These are phyloP conservation scores for Euphorbia tirucalli DNA, from an alignment of 345 rosid genomes.

Conservation along the genomic window DNA sequence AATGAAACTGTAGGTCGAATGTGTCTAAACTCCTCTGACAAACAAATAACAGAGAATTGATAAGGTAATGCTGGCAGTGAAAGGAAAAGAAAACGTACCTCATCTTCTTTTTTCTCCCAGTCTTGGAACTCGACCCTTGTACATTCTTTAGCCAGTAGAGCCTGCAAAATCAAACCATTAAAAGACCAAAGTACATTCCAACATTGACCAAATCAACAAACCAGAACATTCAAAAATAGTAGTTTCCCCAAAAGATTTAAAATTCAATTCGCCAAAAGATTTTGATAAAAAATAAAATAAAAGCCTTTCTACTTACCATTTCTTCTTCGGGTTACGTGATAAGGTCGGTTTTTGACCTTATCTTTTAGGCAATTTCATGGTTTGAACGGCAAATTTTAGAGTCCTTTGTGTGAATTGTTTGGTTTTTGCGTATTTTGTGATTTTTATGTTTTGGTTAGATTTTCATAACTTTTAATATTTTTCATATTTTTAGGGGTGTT, in stretches of 20 bases:
- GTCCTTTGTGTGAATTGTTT: too few species aligned
- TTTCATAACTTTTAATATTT: too few species aligned
- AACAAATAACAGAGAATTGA: constrained; percentile 2
- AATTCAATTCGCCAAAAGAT: too few species aligned
- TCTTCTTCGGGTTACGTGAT: constrained; percentile 99
- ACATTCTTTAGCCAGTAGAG: constrained; percentile 75
- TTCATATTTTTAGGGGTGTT: too few species aligned
- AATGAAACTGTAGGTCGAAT: too few species aligned
- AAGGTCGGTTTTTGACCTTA: too few species aligned
- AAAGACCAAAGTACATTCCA: constrained; percentile 4
- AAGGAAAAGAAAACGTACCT: constrained; percentile 39
- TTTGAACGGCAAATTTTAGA: too few species aligned
- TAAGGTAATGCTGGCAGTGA: background rate
- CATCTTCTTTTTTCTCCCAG: constrained; percentile 98
- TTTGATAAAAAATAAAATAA: background rate
- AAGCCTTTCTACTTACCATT: constrained; percentile 45
- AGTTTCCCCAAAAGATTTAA: too few species aligned
- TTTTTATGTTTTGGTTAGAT: too few species aligned
- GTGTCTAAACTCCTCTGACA: constrained; percentile 13
- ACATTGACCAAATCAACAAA: constrained; percentile 4
- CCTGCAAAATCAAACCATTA: constrained; percentile 42
- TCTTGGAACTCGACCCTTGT: constrained; percentile 94
- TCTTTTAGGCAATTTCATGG: too few species aligned
- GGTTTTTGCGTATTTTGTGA: too few species aligned
- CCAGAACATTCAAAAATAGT: too few species aligned